These are phyloP conservation scores for Senna tora DNA, from an alignment of 306 rosid species.

Conservation along the genomic window DNA sequence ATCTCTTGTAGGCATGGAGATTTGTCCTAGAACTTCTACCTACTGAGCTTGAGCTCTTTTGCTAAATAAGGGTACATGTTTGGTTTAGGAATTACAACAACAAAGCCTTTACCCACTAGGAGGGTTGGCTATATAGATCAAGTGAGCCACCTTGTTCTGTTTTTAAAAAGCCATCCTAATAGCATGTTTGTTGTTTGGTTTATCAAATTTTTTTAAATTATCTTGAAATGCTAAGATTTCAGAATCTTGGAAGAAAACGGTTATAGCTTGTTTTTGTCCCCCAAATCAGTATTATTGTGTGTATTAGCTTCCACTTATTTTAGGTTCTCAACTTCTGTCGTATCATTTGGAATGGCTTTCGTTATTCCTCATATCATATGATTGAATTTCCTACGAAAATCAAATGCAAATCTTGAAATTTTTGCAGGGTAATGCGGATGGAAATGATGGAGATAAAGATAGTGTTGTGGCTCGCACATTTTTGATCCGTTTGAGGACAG, in stretches of 20 bases:
- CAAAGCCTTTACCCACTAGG: too few relatives aligned
- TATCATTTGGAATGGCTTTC: conserved; percentile 11
- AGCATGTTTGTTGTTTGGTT: too few relatives aligned
- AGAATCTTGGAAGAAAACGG: neutral
- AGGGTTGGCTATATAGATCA: too few relatives aligned
- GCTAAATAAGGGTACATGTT: neutral
- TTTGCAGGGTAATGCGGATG: conserved; percentile 69
- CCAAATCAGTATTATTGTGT: neutral
- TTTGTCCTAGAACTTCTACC: neutral
- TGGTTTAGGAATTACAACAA: neutral
- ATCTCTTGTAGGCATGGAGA: neutral
- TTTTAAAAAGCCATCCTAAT: too few relatives aligned
- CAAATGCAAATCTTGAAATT: conserved; percentile 19
- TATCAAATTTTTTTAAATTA: too few relatives aligned
- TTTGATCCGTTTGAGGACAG: conserved; percentile 84
- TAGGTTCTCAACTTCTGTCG: conserved; percentile 18
- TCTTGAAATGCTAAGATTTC: neutral
- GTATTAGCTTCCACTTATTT: conserved; percentile 16
- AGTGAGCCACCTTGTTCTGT: too few relatives aligned
- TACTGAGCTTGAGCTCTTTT: neutral
- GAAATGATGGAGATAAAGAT: conserved; percentile 50
- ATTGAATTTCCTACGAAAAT: conserved; percentile 17
- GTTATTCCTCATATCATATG: neutral
- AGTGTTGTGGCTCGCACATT: conserved; percentile 79
- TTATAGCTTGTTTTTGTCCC: neutral